These are phyloP conservation scores for Dendrobium huoshanense DNA, from an alignment of 106 monocot genomes.

Conservation along the genomic window DNA sequence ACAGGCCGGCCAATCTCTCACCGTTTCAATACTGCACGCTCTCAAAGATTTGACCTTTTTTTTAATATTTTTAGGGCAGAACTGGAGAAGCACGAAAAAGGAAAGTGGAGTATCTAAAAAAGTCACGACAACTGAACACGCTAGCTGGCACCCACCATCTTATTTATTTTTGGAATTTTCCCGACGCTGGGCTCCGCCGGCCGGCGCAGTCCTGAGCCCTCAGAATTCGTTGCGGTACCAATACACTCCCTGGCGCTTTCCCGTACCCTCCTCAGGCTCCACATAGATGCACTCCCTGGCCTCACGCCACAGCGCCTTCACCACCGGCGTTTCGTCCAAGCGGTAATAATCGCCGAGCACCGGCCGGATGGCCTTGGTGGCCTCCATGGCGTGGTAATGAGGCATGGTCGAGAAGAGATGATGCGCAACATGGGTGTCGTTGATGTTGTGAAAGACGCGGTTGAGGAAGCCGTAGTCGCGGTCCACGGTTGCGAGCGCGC, in stretches of 20 bases:
- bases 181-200: not conserved
- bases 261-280: slow-evolving; percentile 7
- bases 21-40: no score
- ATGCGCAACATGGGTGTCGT: slow-evolving; percentile 43
- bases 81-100: no score
- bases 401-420: slow-evolving; percentile 56
- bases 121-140: no score
- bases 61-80: no score
- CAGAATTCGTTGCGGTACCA: slow-evolving; percentile 29
- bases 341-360: slow-evolving; percentile 31
- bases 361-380: slow-evolving; percentile 38
- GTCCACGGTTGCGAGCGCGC: slow-evolving; percentile 57
- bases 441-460: slow-evolving; percentile 45
- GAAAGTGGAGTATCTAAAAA: no score
- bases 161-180: not conserved
- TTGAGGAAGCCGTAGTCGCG: slow-evolving; percentile 38
- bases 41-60: no score
- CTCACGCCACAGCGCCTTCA: slow-evolving; percentile 32
- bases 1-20: not conserved
- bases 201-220: not conserved
- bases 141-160: no score
- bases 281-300: slow-evolving; percentile 31
- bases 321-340: slow-evolving; percentile 23
- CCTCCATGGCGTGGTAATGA: slow-evolving; percentile 60
- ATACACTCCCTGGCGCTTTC: slow-evolving; percentile 14